These are phyloP conservation scores for Cicer pinnatifidum DNA, from an alignment of 306 rosid species.

Conservation along the genomic window DNA sequence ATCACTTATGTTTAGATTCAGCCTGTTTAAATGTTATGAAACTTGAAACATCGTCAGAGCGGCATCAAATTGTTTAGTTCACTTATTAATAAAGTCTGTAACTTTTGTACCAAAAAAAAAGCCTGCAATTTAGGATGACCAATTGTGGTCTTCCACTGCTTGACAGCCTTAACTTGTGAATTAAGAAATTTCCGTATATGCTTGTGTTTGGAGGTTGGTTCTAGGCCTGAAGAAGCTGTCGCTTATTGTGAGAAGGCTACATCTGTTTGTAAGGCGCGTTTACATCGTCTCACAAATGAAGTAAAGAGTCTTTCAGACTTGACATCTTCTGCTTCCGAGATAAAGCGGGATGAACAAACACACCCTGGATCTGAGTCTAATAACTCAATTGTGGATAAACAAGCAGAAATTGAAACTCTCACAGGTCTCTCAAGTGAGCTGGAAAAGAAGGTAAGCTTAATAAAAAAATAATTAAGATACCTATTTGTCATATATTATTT, in stretches of 20 bases:
- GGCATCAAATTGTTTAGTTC: conserved; percentile 32
- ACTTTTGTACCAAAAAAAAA: too few relatives aligned
- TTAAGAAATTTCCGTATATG: conserved; percentile 86
- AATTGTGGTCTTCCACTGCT: conserved; percentile 23
- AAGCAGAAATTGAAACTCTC: conserved; percentile 83
- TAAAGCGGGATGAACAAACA: conserved; percentile 48
- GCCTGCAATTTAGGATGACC: conserved; percentile 18
- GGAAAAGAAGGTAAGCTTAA: conserved; percentile 76
- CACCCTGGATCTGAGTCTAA: conserved; percentile 48
- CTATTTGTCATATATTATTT: conserved; percentile 9
- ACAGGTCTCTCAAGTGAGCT: conserved; percentile 77
- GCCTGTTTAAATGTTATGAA: conserved; percentile 17
- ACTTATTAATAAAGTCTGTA: conserved; percentile 3
- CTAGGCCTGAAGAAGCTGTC: conserved; percentile 84
- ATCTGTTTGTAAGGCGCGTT: conserved; percentile 75
- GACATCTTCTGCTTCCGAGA: conserved; percentile 52
- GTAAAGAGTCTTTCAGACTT: conserved; percentile 59
- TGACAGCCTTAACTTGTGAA: conserved; percentile 56
- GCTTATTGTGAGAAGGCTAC: conserved; percentile 75
- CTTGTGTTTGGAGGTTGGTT: conserved; percentile 82
- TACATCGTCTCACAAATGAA: conserved; percentile 66
- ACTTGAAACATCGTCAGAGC: conserved; percentile 6
- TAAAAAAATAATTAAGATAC: neutral
- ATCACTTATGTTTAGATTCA: conserved; percentile 27
- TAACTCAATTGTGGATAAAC: conserved; percentile 56